Conservation (phyloP, 2,329 filamentous ascomycete genomes). For the Calonectria ilicicola region DNA sequence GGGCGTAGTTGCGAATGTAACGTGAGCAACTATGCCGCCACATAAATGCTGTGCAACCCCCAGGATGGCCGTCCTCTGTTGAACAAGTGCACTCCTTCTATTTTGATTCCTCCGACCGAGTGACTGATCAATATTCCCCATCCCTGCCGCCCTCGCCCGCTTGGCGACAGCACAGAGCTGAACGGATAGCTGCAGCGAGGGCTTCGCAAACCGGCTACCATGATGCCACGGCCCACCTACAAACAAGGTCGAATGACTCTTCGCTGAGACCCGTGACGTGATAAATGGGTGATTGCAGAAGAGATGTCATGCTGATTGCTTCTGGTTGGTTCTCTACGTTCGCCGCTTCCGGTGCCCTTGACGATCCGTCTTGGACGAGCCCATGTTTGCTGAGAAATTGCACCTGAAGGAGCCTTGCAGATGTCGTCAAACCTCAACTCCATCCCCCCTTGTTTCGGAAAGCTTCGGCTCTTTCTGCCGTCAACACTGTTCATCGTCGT, state of each 20-base stretch:
- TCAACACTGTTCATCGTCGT: too few relatives aligned
- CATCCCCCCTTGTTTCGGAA: background rate
- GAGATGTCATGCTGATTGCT: background rate
- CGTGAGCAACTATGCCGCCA: background rate
- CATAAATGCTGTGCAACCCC: background rate
- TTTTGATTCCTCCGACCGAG: background rate
- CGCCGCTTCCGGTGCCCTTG: background rate
- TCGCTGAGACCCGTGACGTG: background rate
- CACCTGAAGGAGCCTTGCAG: background rate
- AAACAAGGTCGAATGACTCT: background rate
- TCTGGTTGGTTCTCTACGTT: background rate
- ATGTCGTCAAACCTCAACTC: background rate
- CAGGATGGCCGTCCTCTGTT: background rate
- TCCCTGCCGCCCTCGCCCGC: background rate
- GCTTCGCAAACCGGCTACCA: background rate
- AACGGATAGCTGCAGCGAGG: slow-evolving; percentile 2
- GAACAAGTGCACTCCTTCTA: background rate
- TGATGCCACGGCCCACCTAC: background rate
- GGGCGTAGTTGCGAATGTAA: background rate
- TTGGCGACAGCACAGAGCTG: background rate
- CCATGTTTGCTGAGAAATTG: background rate
- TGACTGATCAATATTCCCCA: background rate
- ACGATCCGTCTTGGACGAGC: background rate
- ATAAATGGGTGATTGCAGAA: background rate
- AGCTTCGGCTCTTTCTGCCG: too few relatives aligned